Evolutionary conservation across 1,284 basidiomycete genomes (phyloP).

Genomic region (Ceratobasidium papillatum): DNA sequence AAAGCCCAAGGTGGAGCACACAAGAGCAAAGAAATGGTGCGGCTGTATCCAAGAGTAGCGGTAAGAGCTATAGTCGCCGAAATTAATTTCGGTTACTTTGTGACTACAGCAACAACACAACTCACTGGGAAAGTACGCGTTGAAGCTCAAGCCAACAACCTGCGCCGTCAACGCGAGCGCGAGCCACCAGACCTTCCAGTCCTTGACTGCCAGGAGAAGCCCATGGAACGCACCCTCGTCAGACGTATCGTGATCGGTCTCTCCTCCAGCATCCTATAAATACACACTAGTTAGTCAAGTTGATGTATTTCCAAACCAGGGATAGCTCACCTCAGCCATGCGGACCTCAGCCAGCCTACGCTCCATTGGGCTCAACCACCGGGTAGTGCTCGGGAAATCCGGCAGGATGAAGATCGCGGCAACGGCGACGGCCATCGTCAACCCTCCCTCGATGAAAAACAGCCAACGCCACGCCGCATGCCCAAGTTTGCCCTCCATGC

Average conservation of each 20-base stretch:
- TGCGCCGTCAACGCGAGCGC: constrained; percentile 64
- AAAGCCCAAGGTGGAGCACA: constrained; percentile 83
- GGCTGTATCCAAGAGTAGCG: constrained; percentile 71
- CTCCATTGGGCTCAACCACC: constrained; percentile 70
- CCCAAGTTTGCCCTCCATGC: constrained; percentile 55
- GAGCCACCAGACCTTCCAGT: constrained; percentile 77
- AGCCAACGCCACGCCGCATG: constrained; percentile 56
- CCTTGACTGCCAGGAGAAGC: constrained; percentile 66
- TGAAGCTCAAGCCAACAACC: constrained; percentile 57
- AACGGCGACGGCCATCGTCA: constrained; percentile 50
- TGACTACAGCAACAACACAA: neutral
- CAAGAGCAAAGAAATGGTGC: constrained; percentile 69
- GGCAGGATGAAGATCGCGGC: constrained; percentile 70
- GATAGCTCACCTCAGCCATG: constrained; percentile 65
- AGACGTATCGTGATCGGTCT: constrained; percentile 56
- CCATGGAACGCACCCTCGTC: constrained; percentile 56
- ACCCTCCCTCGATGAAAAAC: constrained; percentile 51
- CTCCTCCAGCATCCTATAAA: constrained; percentile 56
- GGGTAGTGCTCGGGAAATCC: constrained; percentile 71
- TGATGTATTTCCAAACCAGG: neutral
- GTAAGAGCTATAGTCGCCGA: constrained; percentile 47
- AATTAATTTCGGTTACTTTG: neutral
- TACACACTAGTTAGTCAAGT: neutral
- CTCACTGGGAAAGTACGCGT: constrained; percentile 62
- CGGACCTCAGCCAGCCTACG: constrained; percentile 71